Base-by-base conservation (phyloP, 2,329 filamentous ascomycete genomes). In the Ilyonectria sp. region DNA sequence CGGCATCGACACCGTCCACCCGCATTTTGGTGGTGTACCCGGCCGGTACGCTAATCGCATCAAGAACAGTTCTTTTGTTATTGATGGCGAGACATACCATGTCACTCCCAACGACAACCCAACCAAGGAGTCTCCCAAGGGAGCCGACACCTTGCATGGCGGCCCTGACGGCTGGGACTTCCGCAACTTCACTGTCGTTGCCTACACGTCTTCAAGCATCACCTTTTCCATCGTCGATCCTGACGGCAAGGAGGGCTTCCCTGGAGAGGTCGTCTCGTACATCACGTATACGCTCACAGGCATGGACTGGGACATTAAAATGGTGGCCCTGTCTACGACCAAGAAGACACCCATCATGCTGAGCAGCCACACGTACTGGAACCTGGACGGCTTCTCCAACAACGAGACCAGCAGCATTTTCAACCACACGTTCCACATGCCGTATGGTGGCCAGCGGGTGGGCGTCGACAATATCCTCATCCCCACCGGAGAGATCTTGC, bases 271-370 rank as follows among this genome's bases (percentile, higher is more conserved):
- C 6, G 82, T 93, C 56, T 90, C 90, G 66, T 90, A 92, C 79
- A 86, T 94, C 69, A 94, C 92, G 5, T 95, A 95, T 81, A 91
- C 90, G 0, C 79, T 95, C 58, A 85, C 84, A 4, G 87, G 90
- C 31, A 84, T 86, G 77, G 87, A 89, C 54, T 94, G 92, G 92
- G 86, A 93, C 76, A 85, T 94, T 74, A 91, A 89, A 80, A 94
- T 95, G 85, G 82, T 90, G 15, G 93, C 92, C 46, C 79, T 92
- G 62, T 84, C 92, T 3, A 90, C 91, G 9, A 93, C 91, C 33
- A 89, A 93, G 82, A 91, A 90, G 82, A 95, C 93, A 6, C 93
- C 93, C 55, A 94, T 95, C 79, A 95, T 95, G 93, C 86, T 95
- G 65, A 93, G 88, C 77, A 87, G 84, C 71, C 85, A 93, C 84